Evolutionary conservation across 805 yeast species (phyloP).

Genomic region (Maudiozyma serrabonitensis): DNA sequence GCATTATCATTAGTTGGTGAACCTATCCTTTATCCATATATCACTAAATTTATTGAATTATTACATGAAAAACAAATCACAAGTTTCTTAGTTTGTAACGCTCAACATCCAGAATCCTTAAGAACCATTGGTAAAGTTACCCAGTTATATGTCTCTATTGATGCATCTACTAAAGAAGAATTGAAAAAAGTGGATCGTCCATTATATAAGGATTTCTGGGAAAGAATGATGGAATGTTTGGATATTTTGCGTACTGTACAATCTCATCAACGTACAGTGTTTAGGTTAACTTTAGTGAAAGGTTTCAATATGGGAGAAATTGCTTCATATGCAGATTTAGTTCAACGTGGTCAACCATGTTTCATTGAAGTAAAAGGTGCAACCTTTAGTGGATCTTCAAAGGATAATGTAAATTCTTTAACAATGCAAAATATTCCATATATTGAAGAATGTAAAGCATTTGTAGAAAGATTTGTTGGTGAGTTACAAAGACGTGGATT

Average conservation of each 20-base stretch:
- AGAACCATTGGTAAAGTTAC: constrained; percentile 66
- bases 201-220: constrained; percentile 86
- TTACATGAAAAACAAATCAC: constrained; percentile 74
- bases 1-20: constrained; percentile 91
- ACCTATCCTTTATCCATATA: constrained; percentile 88
- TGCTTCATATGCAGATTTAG: constrained; percentile 78
- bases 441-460: constrained; percentile 76
- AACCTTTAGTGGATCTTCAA: constrained; percentile 86
- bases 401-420: constrained; percentile 74
- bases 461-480: constrained; percentile 53
- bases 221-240: constrained; percentile 68
- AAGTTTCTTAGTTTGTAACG: constrained; percentile 85
- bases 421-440: constrained; percentile 95
- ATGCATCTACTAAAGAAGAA: constrained; percentile 79
- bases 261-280: constrained; percentile 79
- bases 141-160: constrained; percentile 85
- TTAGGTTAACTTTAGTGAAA: constrained; percentile 80
- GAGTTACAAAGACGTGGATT: constrained; percentile 60
- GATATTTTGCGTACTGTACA: constrained; percentile 69
- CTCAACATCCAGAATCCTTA: constrained; percentile 87
- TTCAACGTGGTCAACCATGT: constrained; percentile 70
- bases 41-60: constrained; percentile 73
- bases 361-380: constrained; percentile 92
- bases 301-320: constrained; percentile 84
- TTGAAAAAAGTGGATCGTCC: constrained; percentile 83